Evolutionary conservation across 2,329 filamentous ascomycete species (phyloP), one percentile per base, ranked within the genome.

Genomic region (Fusarium phyllophilum): DNA sequence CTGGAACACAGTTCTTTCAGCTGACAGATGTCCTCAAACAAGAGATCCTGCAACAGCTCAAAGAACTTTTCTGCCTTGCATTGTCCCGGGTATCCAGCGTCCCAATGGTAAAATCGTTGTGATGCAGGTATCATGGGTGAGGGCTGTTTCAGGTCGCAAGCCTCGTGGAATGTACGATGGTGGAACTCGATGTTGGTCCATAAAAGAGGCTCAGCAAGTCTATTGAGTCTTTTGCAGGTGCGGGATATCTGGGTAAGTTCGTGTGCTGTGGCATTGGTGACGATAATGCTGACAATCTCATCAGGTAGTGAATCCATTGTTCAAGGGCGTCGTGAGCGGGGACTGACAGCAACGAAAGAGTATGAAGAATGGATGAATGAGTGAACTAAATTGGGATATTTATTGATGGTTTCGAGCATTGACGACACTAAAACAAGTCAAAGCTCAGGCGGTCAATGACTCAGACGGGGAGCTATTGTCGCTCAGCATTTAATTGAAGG

Each of bases 131-230:
- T 18, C 10, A 29, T 17, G 5, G 44, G 38, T 1, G 12, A 2
- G 2, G 24, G 38, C 14, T 33, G 24, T 6, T 38, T 52, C 12
- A 5, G 13, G 13, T 65, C 45, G 22, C 10, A 26, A 13, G 17
- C 13, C 4, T 26, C 12, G 8, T 45, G 57, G 22, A 38, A 62
- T 6, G 24, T 38, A 15, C 29, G 24, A 9, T 62, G 24, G 26
- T 62, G 62, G 11, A 62, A 44, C 18, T 51, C 62, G 11, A 62
- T 36, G 33, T 26, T 38, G 18, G 31, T 38, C 62, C 62, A 52
- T 26, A 65, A 8, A 8, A 20, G n/a, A 3, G 58, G 31, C 2
- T 29, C 38, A 15, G 26, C 15, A 20, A 65, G 34, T 22, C 14
- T 52, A 17, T 65, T 38, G 8, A 65, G 33, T 12, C 26, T 33